Conservation (phyloP, 306 rosid genomes). For the Quercus aquifolioides region DNA sequence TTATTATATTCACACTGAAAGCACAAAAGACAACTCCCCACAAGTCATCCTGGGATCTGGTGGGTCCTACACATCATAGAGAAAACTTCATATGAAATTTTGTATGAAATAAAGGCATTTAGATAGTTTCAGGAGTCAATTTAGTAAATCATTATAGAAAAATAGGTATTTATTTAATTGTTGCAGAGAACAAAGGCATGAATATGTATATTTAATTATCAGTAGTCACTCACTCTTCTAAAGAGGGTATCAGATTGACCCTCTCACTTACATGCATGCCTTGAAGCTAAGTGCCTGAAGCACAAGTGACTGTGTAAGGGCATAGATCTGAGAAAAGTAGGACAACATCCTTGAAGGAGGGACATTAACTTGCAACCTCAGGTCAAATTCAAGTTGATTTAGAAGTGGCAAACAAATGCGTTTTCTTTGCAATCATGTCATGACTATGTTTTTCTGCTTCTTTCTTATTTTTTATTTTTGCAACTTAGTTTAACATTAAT, state of each 20-base stretch:
- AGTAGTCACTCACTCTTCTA: background rate
- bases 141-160: background rate
- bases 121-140: background rate
- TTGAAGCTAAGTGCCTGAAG: background rate
- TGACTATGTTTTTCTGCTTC: background rate
- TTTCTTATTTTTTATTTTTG: background rate
- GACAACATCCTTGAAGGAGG: background rate
- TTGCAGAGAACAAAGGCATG: background rate
- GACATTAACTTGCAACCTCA: background rate
- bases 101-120: background rate
- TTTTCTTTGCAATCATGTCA: background rate
- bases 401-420: background rate
- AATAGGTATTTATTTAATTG: background rate
- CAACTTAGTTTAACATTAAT: background rate
- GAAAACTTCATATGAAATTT: background rate
- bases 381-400: background rate
- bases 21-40: background rate
- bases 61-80: background rate
- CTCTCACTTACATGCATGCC: background rate
- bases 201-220: background rate
- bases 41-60: background rate
- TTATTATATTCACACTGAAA: background rate
- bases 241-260: background rate
- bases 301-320: background rate
- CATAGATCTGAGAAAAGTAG: background rate